Conservation (phyloP, 352 stramenopile species). For the Globisporangium polare region DNA sequence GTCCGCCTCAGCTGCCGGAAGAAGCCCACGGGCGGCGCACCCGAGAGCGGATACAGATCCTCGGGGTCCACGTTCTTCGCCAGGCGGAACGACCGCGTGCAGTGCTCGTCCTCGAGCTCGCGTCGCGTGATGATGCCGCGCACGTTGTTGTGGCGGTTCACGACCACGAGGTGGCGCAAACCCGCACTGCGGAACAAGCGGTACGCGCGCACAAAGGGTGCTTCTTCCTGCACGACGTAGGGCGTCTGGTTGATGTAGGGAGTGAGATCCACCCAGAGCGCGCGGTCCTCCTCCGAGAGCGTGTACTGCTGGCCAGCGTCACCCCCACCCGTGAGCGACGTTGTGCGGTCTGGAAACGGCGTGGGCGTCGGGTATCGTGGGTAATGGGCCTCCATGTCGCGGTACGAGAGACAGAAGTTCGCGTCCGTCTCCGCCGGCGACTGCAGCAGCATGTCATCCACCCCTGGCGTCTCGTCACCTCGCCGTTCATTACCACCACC, state of each 20-base stretch:
- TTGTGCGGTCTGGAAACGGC: slow-evolving; percentile 23
- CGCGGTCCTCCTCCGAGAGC: slow-evolving; percentile 77
- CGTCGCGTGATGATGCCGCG: slow-evolving; percentile 84
- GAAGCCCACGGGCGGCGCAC: slow-evolving; percentile 48
- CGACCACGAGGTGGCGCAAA: slow-evolving; percentile 93
- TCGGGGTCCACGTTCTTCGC: slow-evolving; percentile 69
- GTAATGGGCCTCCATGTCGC: slow-evolving; percentile 82
- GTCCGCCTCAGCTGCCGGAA: slow-evolving; percentile 58
- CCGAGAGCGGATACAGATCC: slow-evolving; percentile 66
- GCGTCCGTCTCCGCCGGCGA: slow-evolving; percentile 20
- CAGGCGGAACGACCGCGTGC: slow-evolving; percentile 68
- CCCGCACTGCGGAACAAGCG: slow-evolving; percentile 96
- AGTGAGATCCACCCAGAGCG: slow-evolving; percentile 93
- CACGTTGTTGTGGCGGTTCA: slow-evolving; percentile 92
- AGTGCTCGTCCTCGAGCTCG: slow-evolving; percentile 83
- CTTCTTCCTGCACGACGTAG: slow-evolving; percentile 95
- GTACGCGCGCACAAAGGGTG: slow-evolving; percentile 95
- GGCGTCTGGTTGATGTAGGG: slow-evolving; percentile 98
- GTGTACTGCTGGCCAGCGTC: slow-evolving; percentile 37
- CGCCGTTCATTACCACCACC: slow-evolving; percentile 5
- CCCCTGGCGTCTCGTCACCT: slow-evolving; percentile 27
- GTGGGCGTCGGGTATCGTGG: slow-evolving; percentile 72
- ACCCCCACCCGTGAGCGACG: slow-evolving; percentile 17
- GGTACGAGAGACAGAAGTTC: slow-evolving; percentile 69
- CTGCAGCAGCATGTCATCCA: slow-evolving; percentile 44